Percentiles rank a stretch among this genome's conserved stretches.
phyloP scores from a whole-genome alignment of 2,329 filamentous ascomycete genomes.

The Cladosporium sp. region DNA sequence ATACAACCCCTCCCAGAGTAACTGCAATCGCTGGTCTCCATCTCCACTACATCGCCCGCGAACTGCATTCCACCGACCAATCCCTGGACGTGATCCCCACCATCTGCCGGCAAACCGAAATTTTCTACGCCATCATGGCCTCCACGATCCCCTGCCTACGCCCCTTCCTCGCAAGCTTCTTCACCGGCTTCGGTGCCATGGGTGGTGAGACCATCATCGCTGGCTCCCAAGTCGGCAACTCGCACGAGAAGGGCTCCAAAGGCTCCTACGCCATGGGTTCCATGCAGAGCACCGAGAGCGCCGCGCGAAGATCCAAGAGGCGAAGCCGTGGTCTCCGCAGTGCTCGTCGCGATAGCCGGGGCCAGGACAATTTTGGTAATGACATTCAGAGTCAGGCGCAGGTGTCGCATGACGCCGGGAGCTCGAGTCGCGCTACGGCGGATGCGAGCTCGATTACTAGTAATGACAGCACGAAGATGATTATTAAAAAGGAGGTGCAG shows the following conservation, averaged over 20 bases:
- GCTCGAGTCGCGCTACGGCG: not conserved
- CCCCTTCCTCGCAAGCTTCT: conserved; percentile 34
- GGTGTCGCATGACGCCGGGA: not conserved
- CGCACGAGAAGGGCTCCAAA: not conserved
- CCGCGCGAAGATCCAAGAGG: not conserved
- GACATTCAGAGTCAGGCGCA: not conserved
- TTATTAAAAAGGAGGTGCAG: conserved; percentile 19
- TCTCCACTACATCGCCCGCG: conserved; percentile 33
- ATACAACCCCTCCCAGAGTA: conserved; percentile 30
- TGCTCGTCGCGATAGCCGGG: not conserved
- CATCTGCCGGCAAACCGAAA: conserved; percentile 33
- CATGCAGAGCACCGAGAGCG: conserved; percentile 4
- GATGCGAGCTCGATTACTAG: conserved; percentile 15
- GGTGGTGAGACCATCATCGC: conserved; percentile 14
- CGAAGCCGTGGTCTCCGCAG: not conserved
- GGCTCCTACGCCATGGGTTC: conserved; percentile 3
- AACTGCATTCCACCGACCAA: conserved; percentile 33
- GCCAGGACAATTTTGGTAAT: conserved; percentile 5
- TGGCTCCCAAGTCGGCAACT: conserved; percentile 11
- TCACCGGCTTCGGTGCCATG: conserved; percentile 29
- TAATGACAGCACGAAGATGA: conserved; percentile 19
- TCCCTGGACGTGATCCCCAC: conserved; percentile 35
- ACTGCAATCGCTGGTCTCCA: conserved; percentile 37
- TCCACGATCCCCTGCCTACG: conserved; percentile 37
- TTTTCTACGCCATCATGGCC: conserved; percentile 35